Evolutionary conservation across 1,139 yeast species (phyloP), one percentile per base, ranked within the genome.

Genomic region (Candida dubliniensis): DNA sequence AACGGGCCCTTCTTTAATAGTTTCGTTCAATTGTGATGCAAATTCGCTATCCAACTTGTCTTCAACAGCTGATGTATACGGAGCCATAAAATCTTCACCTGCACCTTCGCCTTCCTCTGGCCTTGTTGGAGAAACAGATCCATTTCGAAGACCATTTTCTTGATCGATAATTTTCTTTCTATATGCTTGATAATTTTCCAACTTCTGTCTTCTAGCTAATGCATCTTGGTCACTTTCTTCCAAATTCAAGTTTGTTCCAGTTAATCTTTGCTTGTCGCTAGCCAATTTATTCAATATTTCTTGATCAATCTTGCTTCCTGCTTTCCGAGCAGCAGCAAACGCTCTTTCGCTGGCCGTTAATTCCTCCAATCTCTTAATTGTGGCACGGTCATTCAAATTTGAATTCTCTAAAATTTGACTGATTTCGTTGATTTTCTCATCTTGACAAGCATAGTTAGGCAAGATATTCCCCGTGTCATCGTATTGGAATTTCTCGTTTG

Each of bases 21-120:
- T 76, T 49, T 76, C 79, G 52, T 82, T 82, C 53, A 86, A 67
- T 46, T 71, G 66, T 26, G 75, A 78, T 0, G 90, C 90, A 53
- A 82, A 72, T 54, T 79, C 82, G 26, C 81, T 75, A 59, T 85
- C 91, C 47, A 78, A 69, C 51, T 78, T 77, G 57, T 83, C 88
- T 61, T 85, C 93, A 31, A 76, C 76, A 31, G 85, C 90, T 5
- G 86, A 78, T 1, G 91, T 84, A 58, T 85, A 85, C 1, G 90
- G 90, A 18, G 77, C 73, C 72, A 73, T 64, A 47, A 73, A 74
- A 38, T 65, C 73, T 31, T 64, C 62, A 29, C 52, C 58, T 9
- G 51, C 56, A 9, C 48, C 44, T 10, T 44, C 30, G 3, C 38
- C 47, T 14, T 41, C 53, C 23, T 46, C 43, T 4, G 27, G 25